A percentile compares a stretch with the other conserved stretches of the same genome.
These are phyloP conservation scores for Wallacemonas collosoma DNA, from an alignment of 208 protist genomes.

Conservation along the genomic window DNA sequence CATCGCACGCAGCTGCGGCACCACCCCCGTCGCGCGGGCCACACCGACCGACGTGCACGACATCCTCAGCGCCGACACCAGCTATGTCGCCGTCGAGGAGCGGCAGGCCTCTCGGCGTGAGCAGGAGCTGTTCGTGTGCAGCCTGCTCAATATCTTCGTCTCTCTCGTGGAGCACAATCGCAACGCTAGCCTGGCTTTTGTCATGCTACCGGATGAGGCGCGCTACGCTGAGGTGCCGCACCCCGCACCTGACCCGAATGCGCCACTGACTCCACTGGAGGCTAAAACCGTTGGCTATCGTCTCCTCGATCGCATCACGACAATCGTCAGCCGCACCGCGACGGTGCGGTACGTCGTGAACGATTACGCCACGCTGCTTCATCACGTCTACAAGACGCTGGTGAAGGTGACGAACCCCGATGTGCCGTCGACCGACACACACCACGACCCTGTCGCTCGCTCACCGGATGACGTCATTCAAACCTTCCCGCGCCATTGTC, in stretches of 20 bases:
- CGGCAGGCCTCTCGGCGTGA: constrained; percentile 14
- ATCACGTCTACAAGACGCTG: constrained; percentile 7
- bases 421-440: constrained; percentile 25
- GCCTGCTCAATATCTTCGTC: constrained; percentile 24
- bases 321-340: constrained; percentile 5
- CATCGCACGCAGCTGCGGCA: constrained; percentile 10
- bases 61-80: constrained; percentile 31
- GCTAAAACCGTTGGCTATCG: neutral
- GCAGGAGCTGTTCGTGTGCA: constrained; percentile 17
- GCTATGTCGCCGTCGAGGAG: constrained; percentile 13
- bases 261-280: constrained; percentile 10
- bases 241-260: neutral
- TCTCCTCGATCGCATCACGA: constrained; percentile 11
- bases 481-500: constrained; percentile 62
- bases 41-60: constrained; percentile 9
- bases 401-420: constrained; percentile 28
- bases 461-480: constrained; percentile 35
- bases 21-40: neutral
- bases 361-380: constrained; percentile 11
- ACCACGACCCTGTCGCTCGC: constrained; percentile 25
- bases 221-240: neutral
- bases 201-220: constrained; percentile 46
- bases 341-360: neutral
- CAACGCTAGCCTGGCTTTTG: constrained; percentile 28
- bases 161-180: constrained; percentile 31